Evolutionary conservation across 2,329 filamentous ascomycete genomes (phyloP), one percentile per base, ranked within the genome.

Genomic region (Alternaria ventricosa): DNA sequence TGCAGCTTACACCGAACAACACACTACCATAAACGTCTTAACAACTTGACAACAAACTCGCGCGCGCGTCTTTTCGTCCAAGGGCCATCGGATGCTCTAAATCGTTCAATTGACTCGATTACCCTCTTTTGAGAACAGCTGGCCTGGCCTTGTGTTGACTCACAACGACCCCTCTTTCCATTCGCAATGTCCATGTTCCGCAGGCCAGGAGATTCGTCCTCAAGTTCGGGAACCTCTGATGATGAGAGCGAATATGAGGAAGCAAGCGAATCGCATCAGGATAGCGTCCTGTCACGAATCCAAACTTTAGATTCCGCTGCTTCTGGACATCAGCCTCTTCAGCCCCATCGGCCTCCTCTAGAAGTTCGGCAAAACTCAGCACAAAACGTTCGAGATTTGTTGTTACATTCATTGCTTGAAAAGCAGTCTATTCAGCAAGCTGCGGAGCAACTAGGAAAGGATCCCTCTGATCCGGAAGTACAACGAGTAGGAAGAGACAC

Each of bases 331-430:
- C 58, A 57, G 27, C 53, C 63, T 25, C 30, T 55, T 30, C 61
- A 63, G 22, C 28, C 66, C 15, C 63, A 58, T 22, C 55, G 61
- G 10, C 69, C 66, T 30, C 66, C 60, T 41, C 47, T 69, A 23
- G 67, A 67, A 8, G 28, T 69, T 50, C 64, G 69, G 44, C 68
- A 71, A 41, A 72, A 65, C 43, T 77, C 73, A 15, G 64, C 68
- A 9, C 67, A 73, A 33, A 67, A 75, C 53, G 64, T 79, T 30
- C 75, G 72, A 20, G 79, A 83, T 57, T 67, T 82, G 13, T 65
- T 84, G 11, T 66, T 85, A 6, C 82, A 84, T 67, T 79, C 83
- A 3, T 65, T 85, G 22, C 72, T 85, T 2, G 83, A 85, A 69
- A 80, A 83, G 47, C 78, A 80, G 56, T 81, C 81, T 36, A 65